Percentiles rank a stretch among this genome's conserved stretches.
These are phyloP conservation scores for Medakamo hakoo DNA, from an alignment of 139 green algal species.

Conservation along the genomic window DNA sequence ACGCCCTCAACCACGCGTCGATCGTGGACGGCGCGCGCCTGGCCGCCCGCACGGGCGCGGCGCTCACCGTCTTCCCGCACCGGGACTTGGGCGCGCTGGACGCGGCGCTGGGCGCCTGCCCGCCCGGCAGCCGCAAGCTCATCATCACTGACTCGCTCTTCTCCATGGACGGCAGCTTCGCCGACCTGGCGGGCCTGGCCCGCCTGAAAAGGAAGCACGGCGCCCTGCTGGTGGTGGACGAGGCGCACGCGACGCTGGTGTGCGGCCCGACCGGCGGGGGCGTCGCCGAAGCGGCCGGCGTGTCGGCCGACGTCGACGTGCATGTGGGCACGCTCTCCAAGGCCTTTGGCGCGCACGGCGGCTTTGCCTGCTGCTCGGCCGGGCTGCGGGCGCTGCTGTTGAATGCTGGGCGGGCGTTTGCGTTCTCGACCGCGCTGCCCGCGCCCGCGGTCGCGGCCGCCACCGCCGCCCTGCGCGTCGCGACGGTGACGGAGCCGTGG, in stretches of 20 bases:
- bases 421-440: slow-evolving; percentile 75
- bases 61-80: slow-evolving; percentile 67
- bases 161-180: slow-evolving; percentile 90
- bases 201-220: slow-evolving; percentile 37
- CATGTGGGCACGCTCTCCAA: slow-evolving; percentile 91
- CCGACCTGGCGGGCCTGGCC: slow-evolving; percentile 53
- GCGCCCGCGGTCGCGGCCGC: slow-evolving; percentile 62
- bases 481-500: slow-evolving; percentile 48
- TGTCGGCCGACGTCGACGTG: slow-evolving; percentile 57
- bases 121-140: slow-evolving; percentile 19
- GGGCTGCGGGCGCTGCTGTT: slow-evolving; percentile 46
- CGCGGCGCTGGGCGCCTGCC: slow-evolving; percentile 20
- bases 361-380: slow-evolving; percentile 61
- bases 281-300: slow-evolving; percentile 31
- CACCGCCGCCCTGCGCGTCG: slow-evolving; percentile 39
- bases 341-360: slow-evolving; percentile 63
- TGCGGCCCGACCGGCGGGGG: slow-evolving; percentile 50
- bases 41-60: slow-evolving; percentile 12
- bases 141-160: slow-evolving; percentile 87
- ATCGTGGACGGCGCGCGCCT: slow-evolving; percentile 84
- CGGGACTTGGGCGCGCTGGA: slow-evolving; percentile 79
- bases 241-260: slow-evolving; percentile 92
- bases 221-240: slow-evolving; percentile 80
- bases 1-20: slow-evolving; percentile 91
- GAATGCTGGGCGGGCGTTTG: slow-evolving; percentile 41